Percentiles rank a stretch among this genome's conserved stretches.
Conservation (phyloP, 768 basidiomycete species). For the Tulasnella sp. region DNA sequence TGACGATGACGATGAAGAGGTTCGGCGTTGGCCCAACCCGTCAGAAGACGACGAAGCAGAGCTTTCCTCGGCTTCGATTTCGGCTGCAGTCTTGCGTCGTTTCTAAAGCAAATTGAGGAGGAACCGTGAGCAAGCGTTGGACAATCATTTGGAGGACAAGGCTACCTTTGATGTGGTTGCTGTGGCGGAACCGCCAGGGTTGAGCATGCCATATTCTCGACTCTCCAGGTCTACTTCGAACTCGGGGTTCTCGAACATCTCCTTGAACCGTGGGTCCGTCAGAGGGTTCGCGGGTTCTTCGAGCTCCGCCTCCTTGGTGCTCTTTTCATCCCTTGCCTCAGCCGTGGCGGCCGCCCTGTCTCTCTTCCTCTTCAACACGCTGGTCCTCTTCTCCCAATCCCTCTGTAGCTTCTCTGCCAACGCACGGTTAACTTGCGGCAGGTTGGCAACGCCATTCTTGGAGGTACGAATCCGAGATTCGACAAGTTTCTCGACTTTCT, state of each 20-base stretch:
- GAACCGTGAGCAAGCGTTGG: neutral
- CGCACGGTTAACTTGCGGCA: slow-evolving; percentile 70
- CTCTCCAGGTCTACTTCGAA: slow-evolving; percentile 85
- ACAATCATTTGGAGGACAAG: neutral
- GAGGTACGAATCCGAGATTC: slow-evolving; percentile 84
- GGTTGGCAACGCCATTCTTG: slow-evolving; percentile 41
- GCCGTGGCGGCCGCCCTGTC: slow-evolving; percentile 36
- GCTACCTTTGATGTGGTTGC: slow-evolving; percentile 28
- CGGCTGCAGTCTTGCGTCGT: slow-evolving; percentile 65
- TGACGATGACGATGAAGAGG: neutral
- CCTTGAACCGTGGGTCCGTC: slow-evolving; percentile 80
- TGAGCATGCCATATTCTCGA: slow-evolving; percentile 85
- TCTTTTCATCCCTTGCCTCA: slow-evolving; percentile 34
- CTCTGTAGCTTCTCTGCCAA: slow-evolving; percentile 71
- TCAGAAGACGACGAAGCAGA: slow-evolving; percentile 39
- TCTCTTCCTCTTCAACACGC: slow-evolving; percentile 19
- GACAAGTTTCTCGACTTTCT: slow-evolving; percentile 88
- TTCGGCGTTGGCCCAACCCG: slow-evolving; percentile 23
- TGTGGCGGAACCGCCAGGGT: slow-evolving; percentile 69
- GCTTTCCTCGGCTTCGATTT: slow-evolving; percentile 84
- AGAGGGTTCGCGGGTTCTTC: slow-evolving; percentile 42
- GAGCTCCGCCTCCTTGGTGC: slow-evolving; percentile 27
- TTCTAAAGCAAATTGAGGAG: slow-evolving; percentile 25
- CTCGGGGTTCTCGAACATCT: slow-evolving; percentile 83
- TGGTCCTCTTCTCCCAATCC: slow-evolving; percentile 28